Evolutionary conservation across 2,329 filamentous ascomycete genomes (phyloP).

Genomic region (Albifimbria verrucaria): DNA sequence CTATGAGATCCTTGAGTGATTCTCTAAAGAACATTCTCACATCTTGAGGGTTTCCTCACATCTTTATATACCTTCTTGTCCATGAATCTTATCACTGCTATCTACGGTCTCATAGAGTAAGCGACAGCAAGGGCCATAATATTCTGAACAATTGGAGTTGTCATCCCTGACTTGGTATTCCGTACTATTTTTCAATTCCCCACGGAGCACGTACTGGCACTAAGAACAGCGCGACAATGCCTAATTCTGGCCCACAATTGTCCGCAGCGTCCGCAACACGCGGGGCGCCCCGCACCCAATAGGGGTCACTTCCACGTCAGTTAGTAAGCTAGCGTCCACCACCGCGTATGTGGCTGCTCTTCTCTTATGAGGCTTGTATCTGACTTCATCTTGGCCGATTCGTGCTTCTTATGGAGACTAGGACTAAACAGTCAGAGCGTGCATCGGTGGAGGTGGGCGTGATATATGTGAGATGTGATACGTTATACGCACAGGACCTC

Average conservation of each 20-base stretch:
- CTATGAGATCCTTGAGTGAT: neutral
- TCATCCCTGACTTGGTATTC: neutral
- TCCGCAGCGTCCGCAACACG: neutral
- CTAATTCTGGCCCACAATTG: neutral
- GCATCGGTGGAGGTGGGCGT: neutral
- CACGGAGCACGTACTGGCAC: neutral
- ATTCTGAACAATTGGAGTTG: neutral
- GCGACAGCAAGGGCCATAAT: neutral
- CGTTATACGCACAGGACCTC: neutral
- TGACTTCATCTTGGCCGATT: neutral
- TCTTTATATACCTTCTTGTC: conserved; percentile 1
- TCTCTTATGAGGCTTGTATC: neutral
- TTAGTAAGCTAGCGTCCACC: neutral
- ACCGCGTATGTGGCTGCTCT: neutral
- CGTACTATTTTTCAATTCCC: neutral
- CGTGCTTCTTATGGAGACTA: neutral
- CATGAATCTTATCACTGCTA: neutral
- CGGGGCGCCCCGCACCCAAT: neutral
- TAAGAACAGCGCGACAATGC: neutral
- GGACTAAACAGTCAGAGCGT: neutral
- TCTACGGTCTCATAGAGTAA: neutral
- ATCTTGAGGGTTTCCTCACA: neutral
- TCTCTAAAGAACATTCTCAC: neutral
- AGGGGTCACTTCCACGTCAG: neutral
- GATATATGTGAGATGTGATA: neutral